Evolutionary conservation across 495 filamentous ascomycete genomes (phyloP), one percentile per base, ranked within the genome.

Genomic region (Umbilicaria muhlenbergii): DNA sequence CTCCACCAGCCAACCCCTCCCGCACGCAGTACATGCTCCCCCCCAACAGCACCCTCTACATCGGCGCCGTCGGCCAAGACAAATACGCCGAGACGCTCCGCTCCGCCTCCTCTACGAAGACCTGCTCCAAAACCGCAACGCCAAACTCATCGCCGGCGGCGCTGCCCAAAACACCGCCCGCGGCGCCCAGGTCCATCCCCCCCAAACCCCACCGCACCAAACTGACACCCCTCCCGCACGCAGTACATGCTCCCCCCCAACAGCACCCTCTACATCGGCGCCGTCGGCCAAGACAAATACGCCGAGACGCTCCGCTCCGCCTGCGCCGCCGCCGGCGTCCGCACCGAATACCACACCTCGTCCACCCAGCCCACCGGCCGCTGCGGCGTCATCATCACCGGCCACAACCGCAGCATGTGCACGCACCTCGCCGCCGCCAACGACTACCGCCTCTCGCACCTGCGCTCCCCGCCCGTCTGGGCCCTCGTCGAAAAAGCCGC

Each of bases 121-220:
- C 51, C 75, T 96, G 48, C 70, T 94, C 46, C 74, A 80, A 51
- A 80, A 83, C 71, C 80, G 74, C 58, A 75, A 88, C 52, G 87
- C 87, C 49, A 94, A 92, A 68, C 71, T 94, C 58, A 86, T 99
- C 61, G 86, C 91, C 43, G 91, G 91, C 56, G 91, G 91, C 58
- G 92, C 92, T 46, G 91, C 92, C 19, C 91, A 99, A 65, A 99
- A 99, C 75, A 89, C 89, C 44, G 91, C 92, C 53, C 82, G 91
- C 55, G 91, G 91, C 55, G 92, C 88, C 44, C 84, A 80, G 67
- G 77, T 80, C 68, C 32, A 38, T n/a, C 44, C 21, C 11, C 13
- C 42, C 34, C 18, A 13, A 5, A 14, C 31, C 15, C 37, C 16
- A 11, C n/a, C n/a, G n/a, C n/a, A n/a, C n/a, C n/a, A 31, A 19